These are phyloP conservation scores for Macrophomina pseudophaseolina DNA, from an alignment of 2,329 filamentous ascomycete genomes.

Conservation along the genomic window DNA sequence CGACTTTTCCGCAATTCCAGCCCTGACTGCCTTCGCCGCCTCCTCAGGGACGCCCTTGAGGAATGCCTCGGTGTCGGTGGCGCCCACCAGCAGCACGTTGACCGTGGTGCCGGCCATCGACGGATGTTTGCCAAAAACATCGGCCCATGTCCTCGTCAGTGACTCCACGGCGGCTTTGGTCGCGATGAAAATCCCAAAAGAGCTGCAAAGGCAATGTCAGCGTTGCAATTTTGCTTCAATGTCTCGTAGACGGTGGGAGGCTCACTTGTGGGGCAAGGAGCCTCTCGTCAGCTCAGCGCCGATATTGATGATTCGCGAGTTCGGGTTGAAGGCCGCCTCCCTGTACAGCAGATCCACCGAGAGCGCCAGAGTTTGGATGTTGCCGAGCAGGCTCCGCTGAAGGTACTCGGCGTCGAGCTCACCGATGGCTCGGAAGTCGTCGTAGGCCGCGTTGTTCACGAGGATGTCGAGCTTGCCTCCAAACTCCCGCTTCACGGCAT, in stretches of 20 bases:
- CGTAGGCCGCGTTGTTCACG: conserved; percentile 33
- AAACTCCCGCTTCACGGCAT: conserved; percentile 30
- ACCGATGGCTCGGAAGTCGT: conserved; percentile 28
- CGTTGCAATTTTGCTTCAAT: too few relatives aligned
- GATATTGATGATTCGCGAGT: conserved; percentile 34
- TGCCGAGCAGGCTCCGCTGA: conserved; percentile 29
- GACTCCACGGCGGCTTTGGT: conserved; percentile 34
- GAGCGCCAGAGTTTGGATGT: conserved; percentile 34
- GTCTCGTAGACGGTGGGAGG: conserved; percentile 13
- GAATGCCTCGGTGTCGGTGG: conserved; percentile 37
- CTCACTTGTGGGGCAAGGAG: conserved; percentile 26
- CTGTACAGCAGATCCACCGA: conserved; percentile 35
- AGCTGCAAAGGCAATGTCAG: neutral
- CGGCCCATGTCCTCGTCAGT: conserved; percentile 34
- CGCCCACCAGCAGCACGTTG: conserved; percentile 37
- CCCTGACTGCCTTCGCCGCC: too few relatives aligned
- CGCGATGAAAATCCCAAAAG: conserved; percentile 9
- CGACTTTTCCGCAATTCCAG: conserved; percentile 26
- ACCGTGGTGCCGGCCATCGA: conserved; percentile 35
- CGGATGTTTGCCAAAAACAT: conserved; percentile 32
- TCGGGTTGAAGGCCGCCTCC: conserved; percentile 28
- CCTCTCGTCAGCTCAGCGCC: conserved; percentile 31
- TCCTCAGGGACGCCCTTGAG: neutral
- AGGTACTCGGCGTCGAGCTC: conserved; percentile 31
- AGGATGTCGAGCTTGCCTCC: conserved; percentile 34